Evolutionary conservation across 768 basidiomycete genomes (phyloP), one percentile per base, ranked within the genome.

Genomic region (Kondoa malvinella): DNA sequence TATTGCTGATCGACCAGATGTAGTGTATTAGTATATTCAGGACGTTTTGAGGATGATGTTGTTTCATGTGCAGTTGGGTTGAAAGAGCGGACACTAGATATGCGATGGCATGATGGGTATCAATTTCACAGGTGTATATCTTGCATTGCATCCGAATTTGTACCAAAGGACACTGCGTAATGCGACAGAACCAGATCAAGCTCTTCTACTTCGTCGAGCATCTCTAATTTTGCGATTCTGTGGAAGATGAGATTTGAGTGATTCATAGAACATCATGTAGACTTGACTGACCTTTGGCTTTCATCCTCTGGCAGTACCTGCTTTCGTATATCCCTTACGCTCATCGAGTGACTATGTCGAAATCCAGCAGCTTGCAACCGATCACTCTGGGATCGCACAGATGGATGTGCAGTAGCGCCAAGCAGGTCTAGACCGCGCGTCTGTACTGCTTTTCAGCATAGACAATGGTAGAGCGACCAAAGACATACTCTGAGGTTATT

Each of bases 171-270:
- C 66, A 96, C 83, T 16, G 86, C 89, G 76, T 97, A 97, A 75
- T 97, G 92, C 1, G 81, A 81, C 32, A 95, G 79, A 1, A 97
- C 87, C 2, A 99, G 82, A 67, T 92, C 87, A 25, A 99, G 81
- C 77, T 97, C 94, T 76, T 99, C 94, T 8, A 91, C 80, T 77
- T 99, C 92, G 74, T 97, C 94, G 2, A 99, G 81, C 77, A 88
- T 81, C 75, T 97, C 94, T 17, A 95, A 80, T 67, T 78, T 80
- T 0, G 87, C 82, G 73, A 92, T 86, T 73, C 91, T 91, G 72
- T 0, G 3, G 15, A 29, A 33, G 25, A 34, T 27, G 30, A 3
- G 56, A 57, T 2, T 3, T 25, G 27, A 17, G 56, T 30, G 14
- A 21, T n/a, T 4, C 14, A 57, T 14, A 25, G 30, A 4, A 16